phyloP scores from a whole-genome alignment of 2,329 filamentous ascomycete species.

The Botrytis squamosa region DNA sequence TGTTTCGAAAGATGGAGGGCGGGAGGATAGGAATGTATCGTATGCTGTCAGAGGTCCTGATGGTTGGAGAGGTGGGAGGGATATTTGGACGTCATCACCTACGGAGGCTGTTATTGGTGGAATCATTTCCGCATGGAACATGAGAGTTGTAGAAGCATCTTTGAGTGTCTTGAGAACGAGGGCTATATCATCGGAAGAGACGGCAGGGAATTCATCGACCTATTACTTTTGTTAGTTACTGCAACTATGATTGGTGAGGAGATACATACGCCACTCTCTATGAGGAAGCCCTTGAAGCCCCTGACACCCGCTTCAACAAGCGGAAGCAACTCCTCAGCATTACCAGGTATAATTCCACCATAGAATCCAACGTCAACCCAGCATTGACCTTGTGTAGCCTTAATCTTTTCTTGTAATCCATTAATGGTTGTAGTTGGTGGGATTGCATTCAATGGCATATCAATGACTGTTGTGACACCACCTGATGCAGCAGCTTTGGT shows the following conservation, averaged over 20 bases:
- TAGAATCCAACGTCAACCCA: slow-evolving; percentile 99
- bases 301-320: slow-evolving; percentile 83
- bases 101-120: slow-evolving; percentile 81
- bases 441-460: slow-evolving; percentile 97
- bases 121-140: slow-evolving; percentile 99
- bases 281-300: slow-evolving; percentile 97
- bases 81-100: slow-evolving; percentile 71
- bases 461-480: slow-evolving; percentile 92
- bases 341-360: slow-evolving; percentile 90
- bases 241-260: not conserved
- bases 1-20: slow-evolving; percentile 86
- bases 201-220: slow-evolving; percentile 94
- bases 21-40: slow-evolving; percentile 86
- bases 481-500: slow-evolving; percentile 92
- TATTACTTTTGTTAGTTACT: slow-evolving; percentile 40
- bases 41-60: slow-evolving; percentile 74
- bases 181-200: slow-evolving; percentile 75
- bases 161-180: slow-evolving; percentile 79
- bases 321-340: slow-evolving; percentile 72
- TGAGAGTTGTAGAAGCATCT: slow-evolving; percentile 81
- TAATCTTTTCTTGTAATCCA: slow-evolving; percentile 80
- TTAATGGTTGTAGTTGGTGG: slow-evolving; percentile 89
- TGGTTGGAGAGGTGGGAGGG: slow-evolving; percentile 67
- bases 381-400: slow-evolving; percentile 80
- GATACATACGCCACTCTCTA: slow-evolving; percentile 82